Conservation (phyloP, 192 early-diverging fungal genomes). For the Pilobolus umbonatus region DNA sequence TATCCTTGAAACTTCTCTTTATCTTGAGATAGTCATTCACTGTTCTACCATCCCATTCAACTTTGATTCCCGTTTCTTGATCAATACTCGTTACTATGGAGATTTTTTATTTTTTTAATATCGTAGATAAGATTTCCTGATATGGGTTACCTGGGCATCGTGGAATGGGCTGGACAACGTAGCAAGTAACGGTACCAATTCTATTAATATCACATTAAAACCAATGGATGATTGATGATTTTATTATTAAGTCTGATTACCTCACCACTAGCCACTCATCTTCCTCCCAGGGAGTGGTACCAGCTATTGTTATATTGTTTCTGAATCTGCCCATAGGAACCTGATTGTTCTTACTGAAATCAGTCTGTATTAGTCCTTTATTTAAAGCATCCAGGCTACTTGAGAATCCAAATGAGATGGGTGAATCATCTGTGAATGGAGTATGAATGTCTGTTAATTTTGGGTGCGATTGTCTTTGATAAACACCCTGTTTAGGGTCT, state of each 20-base stretch:
- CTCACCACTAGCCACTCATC: constrained; percentile 35
- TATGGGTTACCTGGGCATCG: constrained; percentile 24
- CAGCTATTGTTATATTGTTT: constrained; percentile 27
- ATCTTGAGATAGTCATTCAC: constrained; percentile 6
- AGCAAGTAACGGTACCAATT: constrained; percentile 30
- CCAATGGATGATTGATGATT: not conserved
- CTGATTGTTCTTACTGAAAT: constrained; percentile 17
- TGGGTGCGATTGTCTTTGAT: constrained; percentile 27
- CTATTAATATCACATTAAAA: not conserved
- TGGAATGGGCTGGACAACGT: constrained; percentile 23
- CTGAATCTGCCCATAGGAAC: constrained; percentile 29
- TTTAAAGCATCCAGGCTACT: constrained; percentile 24
- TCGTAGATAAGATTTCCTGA: no score
- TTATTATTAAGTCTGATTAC: not conserved
- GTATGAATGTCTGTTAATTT: constrained; percentile 23
- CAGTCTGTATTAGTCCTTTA: not conserved
- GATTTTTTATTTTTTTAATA: no score
- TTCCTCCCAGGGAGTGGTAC: constrained; percentile 32
- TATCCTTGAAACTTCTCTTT: constrained; percentile 16
- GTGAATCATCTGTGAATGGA: constrained; percentile 30
- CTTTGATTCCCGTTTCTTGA: constrained; percentile 33
- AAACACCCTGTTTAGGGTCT: constrained; percentile 16
- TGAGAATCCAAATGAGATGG: constrained; percentile 27
- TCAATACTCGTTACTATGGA: constrained; percentile 29
- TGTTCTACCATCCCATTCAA: constrained; percentile 17